A percentile compares a stretch with the other conserved stretches of the same genome.
Conservation (phyloP, 305 asterid genomes). For the Fraxinus dipetala region DNA sequence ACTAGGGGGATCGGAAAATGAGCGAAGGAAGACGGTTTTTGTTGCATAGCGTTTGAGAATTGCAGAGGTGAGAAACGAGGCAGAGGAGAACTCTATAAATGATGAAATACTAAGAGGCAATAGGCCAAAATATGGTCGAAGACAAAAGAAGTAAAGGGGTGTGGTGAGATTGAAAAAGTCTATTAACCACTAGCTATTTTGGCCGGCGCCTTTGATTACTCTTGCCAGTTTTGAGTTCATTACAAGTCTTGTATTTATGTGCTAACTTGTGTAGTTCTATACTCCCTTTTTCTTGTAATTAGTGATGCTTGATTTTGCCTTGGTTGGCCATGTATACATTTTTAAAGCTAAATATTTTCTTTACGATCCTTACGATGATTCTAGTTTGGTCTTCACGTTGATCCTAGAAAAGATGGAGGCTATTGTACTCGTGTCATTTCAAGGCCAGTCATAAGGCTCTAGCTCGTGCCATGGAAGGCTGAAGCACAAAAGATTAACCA, state of each 20-base stretch:
- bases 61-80: not conserved
- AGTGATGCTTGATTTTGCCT: not conserved
- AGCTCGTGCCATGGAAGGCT: not conserved
- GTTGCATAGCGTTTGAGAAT: not conserved
- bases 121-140: not conserved
- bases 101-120: not conserved
- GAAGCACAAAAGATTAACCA: not conserved
- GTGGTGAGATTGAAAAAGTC: not conserved
- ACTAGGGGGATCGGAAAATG: not conserved
- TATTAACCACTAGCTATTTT: not conserved
- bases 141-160: not conserved
- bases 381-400: not conserved
- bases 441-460: not conserved
- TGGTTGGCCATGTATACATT: not conserved
- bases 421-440: not conserved
- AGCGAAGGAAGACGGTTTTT: not conserved
- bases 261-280: not conserved
- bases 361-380: not conserved
- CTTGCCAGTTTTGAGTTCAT: not conserved
- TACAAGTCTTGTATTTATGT: not conserved
- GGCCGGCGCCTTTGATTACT: not conserved
- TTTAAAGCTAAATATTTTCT: not conserved
- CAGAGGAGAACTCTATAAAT: not conserved
- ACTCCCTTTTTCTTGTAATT: not conserved
- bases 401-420: not conserved